Evolutionary conservation across 164 flowering plant species (phyloP), one percentile per base, ranked within the genome.

Genomic region (Aristolochia californica): DNA sequence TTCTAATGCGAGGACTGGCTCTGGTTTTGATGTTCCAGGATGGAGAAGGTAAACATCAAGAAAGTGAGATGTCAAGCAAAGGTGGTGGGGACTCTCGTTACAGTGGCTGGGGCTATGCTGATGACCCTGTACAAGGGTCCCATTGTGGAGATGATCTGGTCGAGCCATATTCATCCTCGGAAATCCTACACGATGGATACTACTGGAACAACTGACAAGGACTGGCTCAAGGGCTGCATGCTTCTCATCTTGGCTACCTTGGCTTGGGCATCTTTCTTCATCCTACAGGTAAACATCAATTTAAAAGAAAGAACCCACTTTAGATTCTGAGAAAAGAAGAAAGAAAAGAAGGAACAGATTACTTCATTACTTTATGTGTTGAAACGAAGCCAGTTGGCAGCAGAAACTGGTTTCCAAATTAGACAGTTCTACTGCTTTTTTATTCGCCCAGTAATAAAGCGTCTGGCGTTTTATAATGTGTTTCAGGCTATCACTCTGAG

Each of bases 81-180:
- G 70, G 74, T 85, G 63, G 66, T 72, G 16, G 97, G 97, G 64
- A 90, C 97, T 4, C 25, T 78, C 25, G 79, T 87, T 53, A 82
- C 97, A n/a, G 91, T 90, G 26, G 85, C 70, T 0, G 97, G 97
- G 60, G 97, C 96, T 25, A 90, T 90, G 97, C 57, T 88, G 65
- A 87, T 91, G 97, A 91, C 96, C 38, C 60, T 91, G 21, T 88
- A 88, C 81, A 87, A 87, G 59, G 96, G 95, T 16, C 70, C 71
- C 25, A 68, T 85, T 48, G 60, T 87, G 5, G 66, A 81, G 23
- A 52, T 84, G 60, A 43, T 74, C 20, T 80, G 88, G 88, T 59
- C 85, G 15, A 49, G 69, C 50, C 59, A 72, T 56, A 40, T 64
- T 15, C 77, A 75, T 18, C 57, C 67, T 13, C 63, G 57, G 5